Conservation (phyloP, 441 rosid species). For the Gossypium trilobum region DNA sequence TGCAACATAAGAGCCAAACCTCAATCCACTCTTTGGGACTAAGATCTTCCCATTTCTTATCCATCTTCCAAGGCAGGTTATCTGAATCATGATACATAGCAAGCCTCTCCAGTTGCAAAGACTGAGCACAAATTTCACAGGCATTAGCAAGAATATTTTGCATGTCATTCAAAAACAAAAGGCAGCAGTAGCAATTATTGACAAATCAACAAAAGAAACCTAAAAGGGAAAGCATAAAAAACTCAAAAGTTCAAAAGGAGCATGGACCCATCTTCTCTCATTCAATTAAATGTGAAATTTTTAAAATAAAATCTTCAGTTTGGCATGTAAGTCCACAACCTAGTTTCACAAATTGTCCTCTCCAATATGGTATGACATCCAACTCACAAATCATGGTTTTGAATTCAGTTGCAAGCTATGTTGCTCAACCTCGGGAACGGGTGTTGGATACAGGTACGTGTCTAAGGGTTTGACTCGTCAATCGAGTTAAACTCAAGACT, state of each 20-base stretch:
- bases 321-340: neutral
- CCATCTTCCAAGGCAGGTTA: slow-evolving; percentile 69
- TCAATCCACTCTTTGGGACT: slow-evolving; percentile 86
- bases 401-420: neutral
- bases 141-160: slow-evolving; percentile 21
- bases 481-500: too few relatives aligned
- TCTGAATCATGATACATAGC: slow-evolving; percentile 86
- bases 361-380: neutral
- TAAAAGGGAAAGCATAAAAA: slow-evolving; percentile 12
- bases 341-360: neutral
- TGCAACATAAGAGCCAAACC: slow-evolving; percentile 45
- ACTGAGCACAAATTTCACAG: slow-evolving; percentile 41
- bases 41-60: slow-evolving; percentile 86
- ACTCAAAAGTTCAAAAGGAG: neutral
- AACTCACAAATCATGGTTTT: neutral
- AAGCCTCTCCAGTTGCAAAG: slow-evolving; percentile 88
- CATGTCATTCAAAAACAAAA: slow-evolving; percentile 15
- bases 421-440: too few relatives aligned
- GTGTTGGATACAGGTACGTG: too few relatives aligned
- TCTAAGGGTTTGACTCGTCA: too few relatives aligned
- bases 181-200: slow-evolving; percentile 18
- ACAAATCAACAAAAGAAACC: slow-evolving; percentile 7
- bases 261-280: neutral
- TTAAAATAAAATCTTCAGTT: neutral
- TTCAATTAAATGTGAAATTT: neutral